These are phyloP conservation scores for Hymenoscyphus albidus DNA, from an alignment of 2,329 filamentous ascomycete genomes.

Conservation along the genomic window DNA sequence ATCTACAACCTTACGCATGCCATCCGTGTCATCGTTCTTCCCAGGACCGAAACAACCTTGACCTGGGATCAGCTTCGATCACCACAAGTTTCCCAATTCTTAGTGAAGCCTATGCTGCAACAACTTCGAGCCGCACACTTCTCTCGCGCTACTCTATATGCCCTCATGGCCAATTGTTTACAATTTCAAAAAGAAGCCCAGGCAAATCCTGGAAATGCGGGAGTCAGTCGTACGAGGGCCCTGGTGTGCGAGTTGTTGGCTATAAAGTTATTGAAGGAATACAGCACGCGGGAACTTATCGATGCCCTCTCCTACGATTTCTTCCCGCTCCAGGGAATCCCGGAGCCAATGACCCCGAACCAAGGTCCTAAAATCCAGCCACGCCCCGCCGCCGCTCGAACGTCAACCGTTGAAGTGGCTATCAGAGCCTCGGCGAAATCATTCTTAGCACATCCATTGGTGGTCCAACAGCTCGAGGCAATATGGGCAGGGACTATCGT, in stretches of 20 bases:
- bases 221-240: slow-evolving; percentile 77
- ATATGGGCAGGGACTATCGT: slow-evolving; percentile 96
- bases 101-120: slow-evolving; percentile 92
- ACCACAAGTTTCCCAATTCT: slow-evolving; percentile 93
- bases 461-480: slow-evolving; percentile 91
- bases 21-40: slow-evolving; percentile 77
- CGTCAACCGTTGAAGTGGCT: slow-evolving; percentile 87
- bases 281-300: slow-evolving; percentile 82
- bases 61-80: slow-evolving; percentile 94
- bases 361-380: slow-evolving; percentile 39
- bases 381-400: slow-evolving; percentile 62
- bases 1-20: slow-evolving; percentile 89
- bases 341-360: slow-evolving; percentile 42
- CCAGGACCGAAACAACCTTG: slow-evolving; percentile 85
- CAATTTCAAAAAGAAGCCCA: slow-evolving; percentile 89
- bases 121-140: slow-evolving; percentile 81
- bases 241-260: slow-evolving; percentile 88
- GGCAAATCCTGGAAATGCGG: slow-evolving; percentile 76
- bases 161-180: slow-evolving; percentile 86
- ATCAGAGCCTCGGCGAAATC: slow-evolving; percentile 91
- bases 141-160: slow-evolving; percentile 81
- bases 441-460: slow-evolving; percentile 85
- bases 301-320: slow-evolving; percentile 95
- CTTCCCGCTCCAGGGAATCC: slow-evolving; percentile 80
- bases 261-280: slow-evolving; percentile 86